Evolutionary conservation across 202 grass and related monocot genomes (phyloP).

Genomic region (Brachypodium distachyon): DNA sequence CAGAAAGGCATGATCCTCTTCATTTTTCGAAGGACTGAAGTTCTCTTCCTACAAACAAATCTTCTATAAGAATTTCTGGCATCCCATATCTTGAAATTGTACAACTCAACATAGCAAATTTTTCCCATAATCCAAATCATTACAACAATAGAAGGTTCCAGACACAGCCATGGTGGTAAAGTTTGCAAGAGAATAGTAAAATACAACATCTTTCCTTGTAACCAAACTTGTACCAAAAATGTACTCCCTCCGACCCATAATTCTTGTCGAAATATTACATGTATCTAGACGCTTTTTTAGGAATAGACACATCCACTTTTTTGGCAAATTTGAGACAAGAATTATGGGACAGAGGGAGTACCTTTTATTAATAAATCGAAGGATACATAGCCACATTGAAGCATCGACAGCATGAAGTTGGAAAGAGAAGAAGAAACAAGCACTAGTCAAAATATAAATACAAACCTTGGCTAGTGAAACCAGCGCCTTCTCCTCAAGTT

Average conservation of each 20-base stretch:
- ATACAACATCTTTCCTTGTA: constrained; percentile 8
- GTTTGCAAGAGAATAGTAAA: not conserved
- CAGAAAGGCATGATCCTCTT: constrained; percentile 81
- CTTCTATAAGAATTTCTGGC: constrained; percentile 17
- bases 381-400: not conserved
- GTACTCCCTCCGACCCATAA: too few relatives aligned
- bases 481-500: constrained; percentile 79
- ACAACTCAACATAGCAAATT: constrained; percentile 15
- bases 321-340: too few relatives aligned
- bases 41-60: constrained; percentile 71
- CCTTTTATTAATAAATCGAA: not conserved
- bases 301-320: too few relatives aligned
- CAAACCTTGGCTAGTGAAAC: constrained; percentile 82
- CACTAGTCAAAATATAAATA: not conserved
- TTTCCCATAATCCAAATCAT: not conserved
- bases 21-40: constrained; percentile 73
- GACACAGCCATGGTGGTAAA: not conserved
- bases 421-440: not conserved
- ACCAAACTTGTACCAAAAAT: not conserved
- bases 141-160: not conserved
- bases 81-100: constrained; percentile 26
- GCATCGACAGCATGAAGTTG: not conserved
- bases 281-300: too few relatives aligned
- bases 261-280: too few relatives aligned
- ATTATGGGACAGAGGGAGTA: too few relatives aligned